These are phyloP conservation scores for Cutaneotrichosporon sp. DNA, from an alignment of 1,284 basidiomycete species.

Conservation along the genomic window DNA sequence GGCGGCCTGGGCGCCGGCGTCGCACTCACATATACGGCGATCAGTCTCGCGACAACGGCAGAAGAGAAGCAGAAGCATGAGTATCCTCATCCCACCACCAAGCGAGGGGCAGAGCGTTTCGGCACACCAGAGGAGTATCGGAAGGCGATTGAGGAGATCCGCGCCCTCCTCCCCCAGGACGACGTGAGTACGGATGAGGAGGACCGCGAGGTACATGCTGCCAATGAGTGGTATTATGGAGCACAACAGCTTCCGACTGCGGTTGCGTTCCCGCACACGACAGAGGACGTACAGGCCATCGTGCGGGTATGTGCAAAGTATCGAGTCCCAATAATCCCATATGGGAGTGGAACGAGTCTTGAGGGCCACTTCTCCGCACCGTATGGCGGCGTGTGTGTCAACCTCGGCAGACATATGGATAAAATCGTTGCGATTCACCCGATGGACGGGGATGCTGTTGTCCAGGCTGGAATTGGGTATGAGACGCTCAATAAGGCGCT, in stretches of 20 bases:
- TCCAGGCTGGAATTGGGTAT: constrained; percentile 77
- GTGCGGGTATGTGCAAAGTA: constrained; percentile 37
- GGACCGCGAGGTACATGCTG: constrained; percentile 17
- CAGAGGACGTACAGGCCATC: constrained; percentile 41
- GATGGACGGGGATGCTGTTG: constrained; percentile 73
- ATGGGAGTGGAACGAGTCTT: constrained; percentile 41
- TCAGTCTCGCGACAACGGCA: background rate
- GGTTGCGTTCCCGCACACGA: constrained; percentile 34
- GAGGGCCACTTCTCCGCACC: constrained; percentile 43
- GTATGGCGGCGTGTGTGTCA: constrained; percentile 73
- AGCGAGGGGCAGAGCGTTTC: constrained; percentile 6
- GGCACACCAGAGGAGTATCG: constrained; percentile 20
- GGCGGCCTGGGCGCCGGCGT: constrained; percentile 1
- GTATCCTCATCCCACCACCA: background rate
- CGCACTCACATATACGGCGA: background rate
- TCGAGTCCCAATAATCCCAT: constrained; percentile 42
- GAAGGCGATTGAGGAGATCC: constrained; percentile 16
- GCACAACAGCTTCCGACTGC: constrained; percentile 23
- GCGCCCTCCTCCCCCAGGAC: constrained; percentile 14
- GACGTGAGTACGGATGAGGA: constrained; percentile 16
- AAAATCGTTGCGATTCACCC: constrained; percentile 64
- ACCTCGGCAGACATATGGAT: constrained; percentile 75
- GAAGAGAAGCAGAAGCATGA: background rate
- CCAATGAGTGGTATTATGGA: constrained; percentile 16
- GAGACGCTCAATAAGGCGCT: constrained; percentile 76